Base-by-base conservation (phyloP, 202 grass and related monocot genomes). In the Carex sylvatica region DNA sequence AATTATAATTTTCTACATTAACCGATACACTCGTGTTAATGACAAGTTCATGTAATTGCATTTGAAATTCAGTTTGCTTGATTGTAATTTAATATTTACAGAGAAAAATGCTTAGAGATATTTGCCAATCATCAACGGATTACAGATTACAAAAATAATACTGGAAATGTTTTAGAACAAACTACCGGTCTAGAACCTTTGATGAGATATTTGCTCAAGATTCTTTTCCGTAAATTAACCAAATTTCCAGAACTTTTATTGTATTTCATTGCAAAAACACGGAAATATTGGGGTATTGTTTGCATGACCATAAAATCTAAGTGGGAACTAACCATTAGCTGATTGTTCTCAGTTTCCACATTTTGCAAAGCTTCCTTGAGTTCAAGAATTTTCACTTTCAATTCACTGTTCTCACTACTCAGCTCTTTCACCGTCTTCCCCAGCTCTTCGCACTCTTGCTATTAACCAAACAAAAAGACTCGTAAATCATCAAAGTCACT, bases 361-460 rank as follows among this genome's bases (percentile, higher is more conserved):
- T 87, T 82, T 76, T 87, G 74, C 59, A 88, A 94, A 19, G 83
- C 86, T 61, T 88, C 86, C 88, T 92, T 93, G 54, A 92, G 91
- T 78, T 90, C 66, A 18, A 90, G 79, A 19, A 97, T 59, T 70
- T 97, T 91, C 68, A 84, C 58, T 80, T 68, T 89, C 22, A 97
- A 86, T 1, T 86, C 9, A 40, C 65, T 81, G 51, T 94, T 93
- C 15, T 85, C 61, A 38, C 65, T 26, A 1, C 80, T 94, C 79
- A 94, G 83, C 38, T 94, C 94, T 84, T 79, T 85, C 26, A 90
- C 89, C 66, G 87, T 93, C 82, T 89, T 90, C 38, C 87, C 86
- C 81, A 97, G 80, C 6, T 97, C 94, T 40, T 94, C 94, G 22
- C 94, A 97, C 87, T 97, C 91, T 94, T 97, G 89, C 94, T 97